These are phyloP conservation scores for Lactarius trivialis DNA, from an alignment of 768 basidiomycete species.

Conservation along the genomic window DNA sequence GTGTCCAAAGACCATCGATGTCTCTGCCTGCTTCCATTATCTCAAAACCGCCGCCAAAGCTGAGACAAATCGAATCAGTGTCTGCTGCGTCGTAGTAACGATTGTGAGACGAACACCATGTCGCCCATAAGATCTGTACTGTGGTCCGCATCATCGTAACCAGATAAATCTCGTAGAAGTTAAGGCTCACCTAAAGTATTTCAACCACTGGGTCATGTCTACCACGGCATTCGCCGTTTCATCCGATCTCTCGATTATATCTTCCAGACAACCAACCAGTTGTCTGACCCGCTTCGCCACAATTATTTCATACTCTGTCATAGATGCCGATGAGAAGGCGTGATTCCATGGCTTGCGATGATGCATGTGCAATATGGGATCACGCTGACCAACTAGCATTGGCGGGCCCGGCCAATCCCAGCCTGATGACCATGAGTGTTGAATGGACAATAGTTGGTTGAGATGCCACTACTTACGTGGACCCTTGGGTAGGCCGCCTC, in stretches of 20 bases:
- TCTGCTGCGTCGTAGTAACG: no score
- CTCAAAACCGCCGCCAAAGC: not conserved
- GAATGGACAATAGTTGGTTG: not conserved
- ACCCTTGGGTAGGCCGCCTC: conserved; percentile 38
- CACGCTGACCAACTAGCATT: not conserved
- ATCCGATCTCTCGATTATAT: conserved; percentile 14
- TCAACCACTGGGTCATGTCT: conserved; percentile 34
- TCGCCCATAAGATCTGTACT: conserved; percentile 42
- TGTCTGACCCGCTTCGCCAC: conserved; percentile 35
- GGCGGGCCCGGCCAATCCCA: not conserved
- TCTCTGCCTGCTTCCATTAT: not conserved
- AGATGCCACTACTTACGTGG: conserved; percentile 27
- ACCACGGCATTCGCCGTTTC: conserved; percentile 22
- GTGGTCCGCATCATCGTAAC: not conserved
- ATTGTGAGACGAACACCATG: conserved; percentile 30
- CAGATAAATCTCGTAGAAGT: not conserved
- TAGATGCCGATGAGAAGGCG: conserved; percentile 34
- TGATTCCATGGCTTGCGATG: not conserved
- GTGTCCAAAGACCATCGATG: not conserved
- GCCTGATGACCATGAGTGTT: not conserved
- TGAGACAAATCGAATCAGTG: not conserved
- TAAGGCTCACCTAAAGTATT: conserved; percentile 35
- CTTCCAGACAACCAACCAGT: conserved; percentile 35
- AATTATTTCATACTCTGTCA: conserved; percentile 42
- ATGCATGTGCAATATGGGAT: not conserved